phyloP scores from a whole-genome alignment of 495 filamentous ascomycete species.

The Aspergillus cavernicola region DNA sequence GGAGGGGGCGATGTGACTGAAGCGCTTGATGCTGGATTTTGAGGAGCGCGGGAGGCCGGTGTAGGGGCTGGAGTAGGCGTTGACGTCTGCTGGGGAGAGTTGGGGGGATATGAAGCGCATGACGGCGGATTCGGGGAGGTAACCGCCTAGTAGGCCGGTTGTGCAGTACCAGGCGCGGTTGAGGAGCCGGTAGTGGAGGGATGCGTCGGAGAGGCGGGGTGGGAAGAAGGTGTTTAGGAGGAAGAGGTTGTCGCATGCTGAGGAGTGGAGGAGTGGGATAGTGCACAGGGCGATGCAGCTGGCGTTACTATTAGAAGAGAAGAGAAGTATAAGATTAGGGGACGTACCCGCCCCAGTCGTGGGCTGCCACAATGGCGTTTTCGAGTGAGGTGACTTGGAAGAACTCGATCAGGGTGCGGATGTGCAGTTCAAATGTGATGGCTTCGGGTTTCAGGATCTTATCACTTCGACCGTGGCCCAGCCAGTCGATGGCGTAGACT shows the following conservation, averaged over 20 bases:
- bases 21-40: background rate
- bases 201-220: background rate
- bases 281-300: conserved; percentile 3
- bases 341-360: conserved; percentile 3
- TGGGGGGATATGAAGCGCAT: background rate
- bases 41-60: background rate
- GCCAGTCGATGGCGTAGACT: background rate
- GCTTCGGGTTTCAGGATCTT: background rate
- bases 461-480: background rate
- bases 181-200: conserved; percentile 1
- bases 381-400: background rate
- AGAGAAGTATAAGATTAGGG: too few relatives aligned
- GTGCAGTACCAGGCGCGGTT: background rate
- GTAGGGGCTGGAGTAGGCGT: background rate
- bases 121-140: background rate
- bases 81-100: background rate
- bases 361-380: background rate
- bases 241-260: background rate
- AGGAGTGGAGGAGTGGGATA: background rate
- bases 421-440: background rate
- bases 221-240: conserved; percentile 3
- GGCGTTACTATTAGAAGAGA: background rate
- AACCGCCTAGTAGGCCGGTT: background rate
- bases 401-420: background rate
- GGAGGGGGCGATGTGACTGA: background rate